phyloP scores from a whole-genome alignment of 768 basidiomycete species.

The Suillus cothurnatus region DNA sequence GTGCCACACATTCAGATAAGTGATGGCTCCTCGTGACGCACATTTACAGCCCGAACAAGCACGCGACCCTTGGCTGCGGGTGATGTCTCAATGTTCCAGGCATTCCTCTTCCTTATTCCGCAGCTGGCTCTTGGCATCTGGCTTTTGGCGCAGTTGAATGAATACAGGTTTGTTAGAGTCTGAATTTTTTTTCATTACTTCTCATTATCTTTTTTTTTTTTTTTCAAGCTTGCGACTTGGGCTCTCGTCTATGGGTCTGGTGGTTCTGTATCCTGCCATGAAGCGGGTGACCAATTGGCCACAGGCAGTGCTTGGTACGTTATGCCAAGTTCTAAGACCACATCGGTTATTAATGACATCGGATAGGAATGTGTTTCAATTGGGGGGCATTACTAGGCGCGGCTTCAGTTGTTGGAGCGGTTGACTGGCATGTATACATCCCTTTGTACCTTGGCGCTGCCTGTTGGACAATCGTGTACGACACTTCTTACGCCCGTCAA shows the following conservation, averaged over 20 bases:
- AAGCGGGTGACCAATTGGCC: conserved; percentile 33
- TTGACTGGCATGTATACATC: neutral
- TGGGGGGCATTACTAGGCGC: neutral
- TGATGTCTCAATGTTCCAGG: neutral
- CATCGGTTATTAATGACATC: neutral
- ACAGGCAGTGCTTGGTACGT: conserved; percentile 31
- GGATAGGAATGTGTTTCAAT: neutral
- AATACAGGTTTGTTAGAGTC: neutral
- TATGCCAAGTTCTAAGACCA: too few species aligned
- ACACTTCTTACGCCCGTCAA: conserved; percentile 1
- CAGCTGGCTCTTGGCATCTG: neutral
- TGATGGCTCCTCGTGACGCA: neutral
- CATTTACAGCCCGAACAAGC: neutral
- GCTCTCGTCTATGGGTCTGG: neutral
- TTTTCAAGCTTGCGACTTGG: neutral
- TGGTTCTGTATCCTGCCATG: conserved; percentile 28
- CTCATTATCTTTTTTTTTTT: too few species aligned
- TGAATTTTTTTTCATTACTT: neutral
- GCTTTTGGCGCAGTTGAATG: neutral
- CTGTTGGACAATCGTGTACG: neutral
- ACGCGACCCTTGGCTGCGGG: neutral
- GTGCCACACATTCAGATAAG: neutral
- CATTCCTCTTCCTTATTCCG: neutral
- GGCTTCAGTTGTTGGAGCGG: neutral
- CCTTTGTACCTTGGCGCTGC: neutral